Evolutionary conservation across 1,284 basidiomycete genomes (phyloP).

Genomic region (Marasmius fiardii): DNA sequence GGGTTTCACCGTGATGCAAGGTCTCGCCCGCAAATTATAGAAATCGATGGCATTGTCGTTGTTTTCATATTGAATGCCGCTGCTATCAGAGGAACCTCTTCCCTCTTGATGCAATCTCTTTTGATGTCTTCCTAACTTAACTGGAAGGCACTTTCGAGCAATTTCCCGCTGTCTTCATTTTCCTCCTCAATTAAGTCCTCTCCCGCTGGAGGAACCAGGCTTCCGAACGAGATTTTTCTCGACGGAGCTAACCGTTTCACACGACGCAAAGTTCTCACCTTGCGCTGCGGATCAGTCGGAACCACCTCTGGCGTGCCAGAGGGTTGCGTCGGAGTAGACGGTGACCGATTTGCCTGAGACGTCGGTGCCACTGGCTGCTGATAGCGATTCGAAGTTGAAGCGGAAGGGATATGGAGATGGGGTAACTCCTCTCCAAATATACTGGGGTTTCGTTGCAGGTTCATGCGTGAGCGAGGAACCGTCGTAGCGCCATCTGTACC

Average conservation of each 20-base stretch:
- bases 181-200: constrained; percentile 33
- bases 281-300: constrained; percentile 13
- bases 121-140: constrained; percentile 34
- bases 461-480: constrained; percentile 30
- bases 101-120: background rate
- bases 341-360: constrained; percentile 11
- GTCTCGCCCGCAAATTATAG: too few species aligned
- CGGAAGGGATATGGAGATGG: constrained; percentile 20
- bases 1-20: too few species aligned
- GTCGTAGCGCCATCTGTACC: background rate
- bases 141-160: constrained; percentile 60
- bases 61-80: too few species aligned
- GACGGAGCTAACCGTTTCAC: constrained; percentile 36
- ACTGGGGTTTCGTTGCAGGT: constrained; percentile 53
- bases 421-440: constrained; percentile 55
- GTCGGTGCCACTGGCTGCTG: background rate
- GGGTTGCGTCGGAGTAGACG: constrained; percentile 11
- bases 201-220: constrained; percentile 30
- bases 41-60: too few species aligned
- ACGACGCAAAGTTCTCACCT: constrained; percentile 34
- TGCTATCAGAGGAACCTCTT: constrained; percentile 3
- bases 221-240: constrained; percentile 50
- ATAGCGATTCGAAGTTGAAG: background rate
- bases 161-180: constrained; percentile 25
- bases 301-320: constrained; percentile 10